Conservation (phyloP, 1,139 yeast genomes). For the Magnusiomyces suaveolens region DNA sequence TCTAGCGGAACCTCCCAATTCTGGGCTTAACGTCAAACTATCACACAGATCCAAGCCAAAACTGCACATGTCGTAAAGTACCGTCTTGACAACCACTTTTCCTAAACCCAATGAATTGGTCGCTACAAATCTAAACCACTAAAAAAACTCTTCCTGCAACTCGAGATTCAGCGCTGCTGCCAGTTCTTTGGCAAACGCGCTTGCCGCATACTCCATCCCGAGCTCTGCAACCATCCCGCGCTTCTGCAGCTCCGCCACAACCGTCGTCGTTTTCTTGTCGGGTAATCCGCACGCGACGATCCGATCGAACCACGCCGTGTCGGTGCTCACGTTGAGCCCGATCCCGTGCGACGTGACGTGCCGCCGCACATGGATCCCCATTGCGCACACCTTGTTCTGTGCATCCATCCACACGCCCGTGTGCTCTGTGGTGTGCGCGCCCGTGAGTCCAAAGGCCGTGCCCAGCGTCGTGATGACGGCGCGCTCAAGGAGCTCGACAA, state of each 20-base stretch:
- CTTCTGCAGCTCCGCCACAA: slow-evolving; percentile 19
- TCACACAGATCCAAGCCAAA: no score
- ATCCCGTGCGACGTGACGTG: slow-evolving; percentile 86
- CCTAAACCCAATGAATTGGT: no score
- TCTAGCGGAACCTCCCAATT: no score
- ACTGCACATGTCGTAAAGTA: no score
- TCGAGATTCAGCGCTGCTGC: not conserved
- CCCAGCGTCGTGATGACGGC: slow-evolving; percentile 48
- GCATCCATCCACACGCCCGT: slow-evolving; percentile 74
- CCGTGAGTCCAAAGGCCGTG: slow-evolving; percentile 34
- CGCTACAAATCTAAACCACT: no score
- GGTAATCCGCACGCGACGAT: slow-evolving; percentile 83
- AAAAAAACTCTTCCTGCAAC: not conserved
- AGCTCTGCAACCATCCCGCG: not conserved
- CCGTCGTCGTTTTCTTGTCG: slow-evolving; percentile 46
- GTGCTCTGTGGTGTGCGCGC: slow-evolving; percentile 47
- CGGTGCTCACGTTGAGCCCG: slow-evolving; percentile 69
- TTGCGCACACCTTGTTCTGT: slow-evolving; percentile 69
- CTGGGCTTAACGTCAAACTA: no score
- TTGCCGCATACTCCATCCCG: not conserved
- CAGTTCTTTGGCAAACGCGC: slow-evolving; percentile 6
- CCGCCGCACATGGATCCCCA: slow-evolving; percentile 80
- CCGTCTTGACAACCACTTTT: no score
- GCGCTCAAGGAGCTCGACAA: slow-evolving; percentile 59
- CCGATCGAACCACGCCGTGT: slow-evolving; percentile 57